Evolutionary conservation across 306 rosid genomes (phyloP), one percentile per base, ranked within the genome.

Genomic region (Sicyos edulis): DNA sequence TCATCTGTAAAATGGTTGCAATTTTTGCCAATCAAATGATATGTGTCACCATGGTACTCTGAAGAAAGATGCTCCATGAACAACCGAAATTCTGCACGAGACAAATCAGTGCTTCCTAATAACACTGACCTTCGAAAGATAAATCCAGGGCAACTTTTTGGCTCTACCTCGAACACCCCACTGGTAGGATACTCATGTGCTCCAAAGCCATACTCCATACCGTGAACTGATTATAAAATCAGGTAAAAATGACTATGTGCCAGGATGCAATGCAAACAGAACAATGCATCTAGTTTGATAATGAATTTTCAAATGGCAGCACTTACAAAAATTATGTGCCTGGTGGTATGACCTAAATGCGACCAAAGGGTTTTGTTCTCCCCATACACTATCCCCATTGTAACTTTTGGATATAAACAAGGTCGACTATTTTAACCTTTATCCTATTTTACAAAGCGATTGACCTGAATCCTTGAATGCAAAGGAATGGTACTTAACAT

Each of bases 121-220:
- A 89, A 78, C 70, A 95, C 72, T 10, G 97, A 89, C 71, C 74
- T 83, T 82, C 99, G 86, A 77, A 91, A 95, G 84, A 89, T 85
- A 84, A 89, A 91, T 84, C 96, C 99, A 47, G 97, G 95, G 78
- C 97, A 95, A 83, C 87, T 89, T 84, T 82, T 91, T 74, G 97
- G 97, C 78, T 95, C 99, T 57, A 89, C 96, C 95, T 91, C 91
- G 83, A 91, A 95, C 74, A 95, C 90, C 67, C 99, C 97, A 82
- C 97, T 95, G 9, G 88, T 74, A 24, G 97, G 78, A 73, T 82
- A 91, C 72, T 95, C 97, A 57, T 95, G 99, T 74, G 96, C 97
- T 79, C 97, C 99, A 78, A 83, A 95, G 52, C 89, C 97, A 75
- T 86, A 95, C 79, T 95, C 99, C 85, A 83, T 56, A 57, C 88